A percentile compares a stretch with the other conserved stretches of the same genome.
Evolutionary conservation across 495 filamentous ascomycete species (phyloP).

Genomic region (Recurvomyces mirabilis): DNA sequence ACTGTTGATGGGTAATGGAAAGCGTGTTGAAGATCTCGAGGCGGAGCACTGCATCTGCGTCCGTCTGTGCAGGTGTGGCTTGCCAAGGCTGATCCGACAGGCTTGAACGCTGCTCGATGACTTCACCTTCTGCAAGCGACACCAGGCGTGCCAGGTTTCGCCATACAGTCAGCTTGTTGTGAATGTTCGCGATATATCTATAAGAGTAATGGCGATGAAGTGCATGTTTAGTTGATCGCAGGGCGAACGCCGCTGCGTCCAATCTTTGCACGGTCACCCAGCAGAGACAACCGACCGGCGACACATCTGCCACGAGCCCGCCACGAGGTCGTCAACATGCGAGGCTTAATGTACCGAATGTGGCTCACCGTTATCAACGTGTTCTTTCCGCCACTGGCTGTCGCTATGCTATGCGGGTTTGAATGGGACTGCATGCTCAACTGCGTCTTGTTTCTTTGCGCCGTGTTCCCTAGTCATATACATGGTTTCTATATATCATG

Average conservation of each 20-base stretch:
- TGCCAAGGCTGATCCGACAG: too few relatives aligned
- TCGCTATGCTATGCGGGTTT: conserved; percentile 25
- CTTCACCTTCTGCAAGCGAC: neutral
- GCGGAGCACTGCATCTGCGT: too few relatives aligned
- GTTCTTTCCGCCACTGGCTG: conserved; percentile 23
- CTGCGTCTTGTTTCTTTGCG: conserved; percentile 31
- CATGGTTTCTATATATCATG: conserved; percentile 35
- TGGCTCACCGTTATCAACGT: conserved; percentile 22
- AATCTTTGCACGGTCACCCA: neutral
- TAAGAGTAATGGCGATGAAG: neutral
- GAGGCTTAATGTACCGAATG: conserved; percentile 15
- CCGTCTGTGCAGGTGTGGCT: too few relatives aligned
- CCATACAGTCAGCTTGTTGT: neutral
- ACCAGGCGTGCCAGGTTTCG: conserved; percentile 2
- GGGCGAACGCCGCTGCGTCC: neutral
- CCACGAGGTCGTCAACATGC: neutral
- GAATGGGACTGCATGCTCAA: conserved; percentile 29
- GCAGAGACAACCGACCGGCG: too few relatives aligned
- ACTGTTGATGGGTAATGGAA: too few relatives aligned
- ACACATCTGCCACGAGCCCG: neutral
- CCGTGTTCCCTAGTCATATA: conserved; percentile 32
- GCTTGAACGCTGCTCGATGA: neutral
- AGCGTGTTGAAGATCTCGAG: too few relatives aligned
- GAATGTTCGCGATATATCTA: neutral
- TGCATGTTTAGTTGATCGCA: neutral